These are phyloP conservation scores for Didymella segeticola DNA, from an alignment of 2,329 filamentous ascomycete species.

Conservation along the genomic window DNA sequence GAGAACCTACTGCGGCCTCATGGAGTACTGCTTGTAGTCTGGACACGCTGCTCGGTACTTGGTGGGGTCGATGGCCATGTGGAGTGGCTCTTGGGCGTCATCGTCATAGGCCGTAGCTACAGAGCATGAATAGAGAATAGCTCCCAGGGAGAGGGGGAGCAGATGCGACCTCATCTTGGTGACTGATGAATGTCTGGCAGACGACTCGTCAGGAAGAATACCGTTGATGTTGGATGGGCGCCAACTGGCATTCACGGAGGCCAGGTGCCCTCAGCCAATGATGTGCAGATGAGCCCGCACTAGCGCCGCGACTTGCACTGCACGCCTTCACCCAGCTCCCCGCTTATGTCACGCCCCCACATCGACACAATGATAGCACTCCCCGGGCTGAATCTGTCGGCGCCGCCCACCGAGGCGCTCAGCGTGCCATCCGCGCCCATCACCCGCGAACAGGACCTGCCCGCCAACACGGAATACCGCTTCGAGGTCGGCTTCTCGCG, in stretches of 20 bases:
- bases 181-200: too few relatives aligned
- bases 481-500: constrained; percentile 50
- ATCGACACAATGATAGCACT: constrained; percentile 51
- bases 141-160: constrained; percentile 15
- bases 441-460: constrained; percentile 51
- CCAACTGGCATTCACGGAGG: constrained; percentile 27
- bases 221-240: too few relatives aligned
- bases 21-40: constrained; percentile 69
- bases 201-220: too few relatives aligned
- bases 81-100: constrained; percentile 41
- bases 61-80: constrained; percentile 37
- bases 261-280: constrained; percentile 12
- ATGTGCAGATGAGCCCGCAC: constrained; percentile 6
- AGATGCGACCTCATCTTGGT: constrained; percentile 26
- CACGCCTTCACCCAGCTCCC: neutral
- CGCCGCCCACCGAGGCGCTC: constrained; percentile 37
- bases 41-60: constrained; percentile 63
- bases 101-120: constrained; percentile 20
- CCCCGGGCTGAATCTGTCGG: constrained; percentile 55
- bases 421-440: constrained; percentile 29
- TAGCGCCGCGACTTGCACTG: constrained; percentile 4
- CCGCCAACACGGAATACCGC: constrained; percentile 55
- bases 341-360: too few relatives aligned
- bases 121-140: constrained; percentile 15
- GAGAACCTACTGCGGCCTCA: constrained; percentile 62